Conservation (phyloP, 2,329 filamentous ascomycete species). For the Aspergillus ochraceoroseus region DNA sequence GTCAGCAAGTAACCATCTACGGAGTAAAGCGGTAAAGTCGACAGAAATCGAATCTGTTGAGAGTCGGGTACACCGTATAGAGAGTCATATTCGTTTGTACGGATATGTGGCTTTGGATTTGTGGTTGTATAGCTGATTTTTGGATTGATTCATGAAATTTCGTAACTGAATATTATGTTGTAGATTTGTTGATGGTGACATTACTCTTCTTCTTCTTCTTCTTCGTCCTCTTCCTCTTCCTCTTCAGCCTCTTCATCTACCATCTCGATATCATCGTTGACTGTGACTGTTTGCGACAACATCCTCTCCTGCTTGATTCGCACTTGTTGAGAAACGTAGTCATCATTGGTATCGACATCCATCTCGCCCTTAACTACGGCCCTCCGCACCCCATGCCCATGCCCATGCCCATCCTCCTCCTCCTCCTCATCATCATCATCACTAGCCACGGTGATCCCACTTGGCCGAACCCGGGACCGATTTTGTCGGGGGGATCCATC, state of each 20-base stretch:
- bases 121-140: too few species aligned
- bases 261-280: neutral
- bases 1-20: too few species aligned
- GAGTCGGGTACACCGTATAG: too few species aligned
- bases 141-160: too few species aligned
- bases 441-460: constrained; percentile 31
- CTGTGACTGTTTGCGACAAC: constrained; percentile 10
- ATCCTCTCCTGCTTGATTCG: constrained; percentile 20
- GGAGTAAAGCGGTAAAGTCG: too few species aligned
- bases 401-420: neutral
- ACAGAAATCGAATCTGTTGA: too few species aligned
- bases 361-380: too few species aligned
- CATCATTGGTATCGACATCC: neutral
- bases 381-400: too few species aligned
- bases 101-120: too few species aligned
- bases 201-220: neutral
- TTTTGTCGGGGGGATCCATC: constrained; percentile 11
- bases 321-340: constrained; percentile 2
- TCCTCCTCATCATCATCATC: constrained; percentile 16
- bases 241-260: constrained; percentile 2
- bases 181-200: too few species aligned
- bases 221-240: constrained; percentile 2
- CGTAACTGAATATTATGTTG: too few species aligned
- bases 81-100: too few species aligned
- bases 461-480: constrained; percentile 19